These are phyloP conservation scores for Deinandra increscens DNA, from an alignment of 129 eudicot species.

Conservation along the genomic window DNA sequence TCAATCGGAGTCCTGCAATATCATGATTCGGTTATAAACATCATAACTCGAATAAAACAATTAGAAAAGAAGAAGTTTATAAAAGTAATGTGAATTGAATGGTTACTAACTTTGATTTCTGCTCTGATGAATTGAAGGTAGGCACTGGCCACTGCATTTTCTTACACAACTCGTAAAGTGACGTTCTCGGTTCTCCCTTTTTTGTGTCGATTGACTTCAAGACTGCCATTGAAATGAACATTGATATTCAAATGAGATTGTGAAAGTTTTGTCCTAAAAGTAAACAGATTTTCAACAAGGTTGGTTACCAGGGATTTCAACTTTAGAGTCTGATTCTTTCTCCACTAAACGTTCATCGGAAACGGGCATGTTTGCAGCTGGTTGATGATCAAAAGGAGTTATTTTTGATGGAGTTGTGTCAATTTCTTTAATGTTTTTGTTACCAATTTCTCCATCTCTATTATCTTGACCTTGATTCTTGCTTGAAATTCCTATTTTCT, in stretches of 20 bases:
- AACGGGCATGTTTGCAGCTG: conserved; percentile 17
- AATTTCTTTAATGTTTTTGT: neutral
- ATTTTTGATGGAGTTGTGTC: conserved; percentile 15
- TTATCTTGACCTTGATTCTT: conserved; percentile 34
- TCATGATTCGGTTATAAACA: neutral
- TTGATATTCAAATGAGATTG: neutral
- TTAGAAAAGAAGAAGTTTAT: neutral
- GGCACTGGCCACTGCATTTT: conserved; percentile 86
- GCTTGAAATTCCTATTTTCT: conserved; percentile 68
- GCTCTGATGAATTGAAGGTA: conserved; percentile 46
- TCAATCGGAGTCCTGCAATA: conserved; percentile 47
- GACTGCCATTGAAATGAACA: conserved; percentile 36
- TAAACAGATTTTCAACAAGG: neutral
- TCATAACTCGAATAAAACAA: neutral
- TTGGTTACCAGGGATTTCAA: conserved; percentile 47
- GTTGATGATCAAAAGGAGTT: conserved; percentile 19
- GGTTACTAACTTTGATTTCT: conserved; percentile 53
- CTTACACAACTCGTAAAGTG: conserved; percentile 65
- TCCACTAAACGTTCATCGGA: neutral
- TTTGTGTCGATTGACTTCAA: conserved; percentile 49
- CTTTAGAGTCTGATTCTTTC: conserved; percentile 19
- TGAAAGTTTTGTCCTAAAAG: conserved; percentile 14
- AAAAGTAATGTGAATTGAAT: neutral
- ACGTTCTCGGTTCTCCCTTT: conserved; percentile 76
- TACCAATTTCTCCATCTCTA: conserved; percentile 8